phyloP scores from a whole-genome alignment of 202 grass and related monocot species.

The Alloteropsis angusta region DNA sequence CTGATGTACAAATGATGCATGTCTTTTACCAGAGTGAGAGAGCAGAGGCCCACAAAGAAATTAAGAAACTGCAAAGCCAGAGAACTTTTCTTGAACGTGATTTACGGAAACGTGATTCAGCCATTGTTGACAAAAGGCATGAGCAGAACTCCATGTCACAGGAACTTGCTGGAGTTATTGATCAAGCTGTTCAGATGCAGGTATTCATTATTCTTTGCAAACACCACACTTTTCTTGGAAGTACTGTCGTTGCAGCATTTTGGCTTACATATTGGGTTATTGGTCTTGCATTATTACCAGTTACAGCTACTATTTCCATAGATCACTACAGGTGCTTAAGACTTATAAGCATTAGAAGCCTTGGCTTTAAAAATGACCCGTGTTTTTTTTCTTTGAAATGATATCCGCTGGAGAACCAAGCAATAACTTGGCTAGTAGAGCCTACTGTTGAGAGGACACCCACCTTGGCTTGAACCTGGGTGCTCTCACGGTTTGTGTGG shows the following conservation, averaged over 20 bases:
- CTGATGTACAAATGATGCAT: slow-evolving; percentile 10
- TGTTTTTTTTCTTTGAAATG: not conserved
- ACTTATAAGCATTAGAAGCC: not conserved
- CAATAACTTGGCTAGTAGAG: not conserved
- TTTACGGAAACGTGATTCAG: slow-evolving; percentile 49
- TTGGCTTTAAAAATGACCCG: not conserved
- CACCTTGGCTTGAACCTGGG: not conserved
- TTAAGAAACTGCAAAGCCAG: slow-evolving; percentile 74
- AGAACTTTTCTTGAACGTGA: slow-evolving; percentile 74
- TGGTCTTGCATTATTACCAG: not conserved
- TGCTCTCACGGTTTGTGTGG: not conserved
- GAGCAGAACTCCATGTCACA: slow-evolving; percentile 48
- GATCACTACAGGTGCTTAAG: not conserved
- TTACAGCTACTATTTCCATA: not conserved
- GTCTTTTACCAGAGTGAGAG: slow-evolving; percentile 62
- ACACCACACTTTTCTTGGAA: not conserved
- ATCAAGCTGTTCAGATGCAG: slow-evolving; percentile 57
- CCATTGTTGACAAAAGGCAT: slow-evolving; percentile 47
- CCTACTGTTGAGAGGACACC: not conserved
- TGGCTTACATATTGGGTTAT: slow-evolving; percentile 1
- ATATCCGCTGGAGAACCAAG: not conserved
- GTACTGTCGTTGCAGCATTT: not conserved
- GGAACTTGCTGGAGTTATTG: slow-evolving; percentile 30
- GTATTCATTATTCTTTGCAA: slow-evolving; percentile 17
- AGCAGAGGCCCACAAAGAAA: slow-evolving; percentile 54